These are phyloP conservation scores for Ailanthus altissimus DNA, from an alignment of 345 rosid species.

Conservation along the genomic window DNA sequence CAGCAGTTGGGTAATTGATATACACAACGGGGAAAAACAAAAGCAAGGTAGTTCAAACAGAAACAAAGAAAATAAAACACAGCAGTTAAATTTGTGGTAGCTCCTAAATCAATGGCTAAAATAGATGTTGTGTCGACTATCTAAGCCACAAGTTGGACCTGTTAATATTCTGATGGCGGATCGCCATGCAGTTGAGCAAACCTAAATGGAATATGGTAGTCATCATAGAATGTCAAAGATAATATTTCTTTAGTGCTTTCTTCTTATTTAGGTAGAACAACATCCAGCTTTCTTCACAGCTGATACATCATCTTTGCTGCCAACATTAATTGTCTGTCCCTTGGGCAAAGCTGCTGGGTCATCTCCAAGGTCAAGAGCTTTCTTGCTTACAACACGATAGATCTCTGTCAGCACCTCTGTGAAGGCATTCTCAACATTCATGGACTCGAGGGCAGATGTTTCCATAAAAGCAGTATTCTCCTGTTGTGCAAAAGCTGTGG, in stretches of 20 bases:
- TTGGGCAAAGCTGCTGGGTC: constrained; percentile 84
- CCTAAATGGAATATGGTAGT: constrained; percentile 22
- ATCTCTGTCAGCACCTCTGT: constrained; percentile 83
- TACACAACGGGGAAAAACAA: not conserved
- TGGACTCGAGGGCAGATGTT: constrained; percentile 84
- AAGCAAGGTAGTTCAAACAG: not conserved
- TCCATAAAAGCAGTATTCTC: constrained; percentile 83
- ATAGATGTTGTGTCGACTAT: not conserved
- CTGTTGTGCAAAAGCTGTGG: constrained; percentile 63
- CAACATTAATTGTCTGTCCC: constrained; percentile 74
- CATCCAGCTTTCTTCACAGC: constrained; percentile 79
- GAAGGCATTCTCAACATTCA: constrained; percentile 80
- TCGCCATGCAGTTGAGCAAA: constrained; percentile 9
- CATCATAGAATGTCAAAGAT: constrained; percentile 12
- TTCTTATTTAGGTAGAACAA: constrained; percentile 50
- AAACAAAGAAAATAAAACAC: constrained; percentile 9
- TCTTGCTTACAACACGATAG: constrained; percentile 73
- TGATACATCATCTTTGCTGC: constrained; percentile 72
- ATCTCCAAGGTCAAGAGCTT: constrained; percentile 78
- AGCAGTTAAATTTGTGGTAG: constrained; percentile 1
- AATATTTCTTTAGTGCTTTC: not conserved
- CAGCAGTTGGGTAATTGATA: constrained; percentile 15
- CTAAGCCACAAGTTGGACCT: constrained; percentile 12
- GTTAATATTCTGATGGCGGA: constrained; percentile 7
- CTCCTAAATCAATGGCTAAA: constrained; percentile 12